Conservation (phyloP, 1,139 yeast genomes). For the Pichia sp. region DNA sequence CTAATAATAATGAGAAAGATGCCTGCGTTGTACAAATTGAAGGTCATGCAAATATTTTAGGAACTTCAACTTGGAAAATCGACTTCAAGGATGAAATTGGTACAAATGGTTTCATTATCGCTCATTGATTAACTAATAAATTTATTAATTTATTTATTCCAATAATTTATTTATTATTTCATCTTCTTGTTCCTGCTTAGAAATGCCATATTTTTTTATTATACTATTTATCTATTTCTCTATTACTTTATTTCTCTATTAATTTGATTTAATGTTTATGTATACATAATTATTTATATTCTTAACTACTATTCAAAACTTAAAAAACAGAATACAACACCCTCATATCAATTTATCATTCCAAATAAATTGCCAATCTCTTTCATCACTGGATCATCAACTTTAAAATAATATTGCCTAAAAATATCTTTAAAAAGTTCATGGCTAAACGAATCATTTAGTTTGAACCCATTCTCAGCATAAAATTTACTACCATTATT, state of each 20-base stretch:
- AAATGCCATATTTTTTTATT: too few species aligned
- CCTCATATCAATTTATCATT: too few species aligned
- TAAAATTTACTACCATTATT: background rate
- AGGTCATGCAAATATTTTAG: conserved; percentile 22
- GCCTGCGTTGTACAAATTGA: conserved; percentile 23
- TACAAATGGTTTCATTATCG: conserved; percentile 17
- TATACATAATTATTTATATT: too few species aligned
- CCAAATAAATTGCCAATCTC: conserved; percentile 4
- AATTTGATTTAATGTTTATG: too few species aligned
- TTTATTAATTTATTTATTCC: background rate
- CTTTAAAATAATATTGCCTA: conserved; percentile 14
- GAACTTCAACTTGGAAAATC: conserved; percentile 22
- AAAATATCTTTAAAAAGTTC: conserved; percentile 21
- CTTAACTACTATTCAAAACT: too few species aligned
- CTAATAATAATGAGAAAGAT: conserved; percentile 17
- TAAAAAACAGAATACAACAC: too few species aligned
- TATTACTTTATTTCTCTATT: too few species aligned
- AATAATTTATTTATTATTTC: background rate
- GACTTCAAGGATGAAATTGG: conserved; percentile 21
- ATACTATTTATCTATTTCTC: too few species aligned
- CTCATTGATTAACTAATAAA: background rate
- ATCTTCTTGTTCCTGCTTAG: background rate
- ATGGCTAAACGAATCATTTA: conserved; percentile 22
- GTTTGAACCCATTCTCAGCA: conserved; percentile 10
- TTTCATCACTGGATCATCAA: conserved; percentile 8